Conservation (phyloP, 2,329 filamentous ascomycete genomes). For the Sporothrix brasiliensis region DNA sequence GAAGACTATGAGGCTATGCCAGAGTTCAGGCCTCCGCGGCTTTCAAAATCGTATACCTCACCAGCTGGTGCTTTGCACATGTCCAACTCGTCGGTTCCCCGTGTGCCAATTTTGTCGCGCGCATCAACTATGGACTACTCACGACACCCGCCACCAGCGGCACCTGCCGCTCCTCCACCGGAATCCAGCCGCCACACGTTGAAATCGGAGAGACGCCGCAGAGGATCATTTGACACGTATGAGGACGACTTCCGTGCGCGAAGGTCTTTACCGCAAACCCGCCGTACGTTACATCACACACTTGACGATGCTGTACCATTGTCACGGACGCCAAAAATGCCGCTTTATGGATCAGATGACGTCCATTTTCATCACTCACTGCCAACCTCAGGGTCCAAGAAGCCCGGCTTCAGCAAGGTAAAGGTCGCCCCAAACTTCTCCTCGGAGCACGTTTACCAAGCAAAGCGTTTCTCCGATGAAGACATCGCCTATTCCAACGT, state of each 20-base stretch:
- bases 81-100: slow-evolving; percentile 33
- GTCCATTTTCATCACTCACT: slow-evolving; percentile 26
- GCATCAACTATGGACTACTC: slow-evolving; percentile 37
- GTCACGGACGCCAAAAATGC: slow-evolving; percentile 24
- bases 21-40: slow-evolving; percentile 36
- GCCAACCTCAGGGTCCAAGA: slow-evolving; percentile 11
- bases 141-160: slow-evolving; percentile 26
- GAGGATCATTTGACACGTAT: slow-evolving; percentile 34
- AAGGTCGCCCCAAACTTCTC: slow-evolving; percentile 33
- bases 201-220: slow-evolving; percentile 34
- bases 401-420: slow-evolving; percentile 33
- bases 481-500: slow-evolving; percentile 35
- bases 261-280: not conserved
- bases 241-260: slow-evolving; percentile 30
- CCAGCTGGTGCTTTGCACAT: slow-evolving; percentile 36
- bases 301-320: slow-evolving; percentile 25
- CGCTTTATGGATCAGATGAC: slow-evolving; percentile 26
- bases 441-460: slow-evolving; percentile 34
- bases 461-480: slow-evolving; percentile 36
- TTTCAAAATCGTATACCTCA: slow-evolving; percentile 39
- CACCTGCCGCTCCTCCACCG: slow-evolving; percentile 28
- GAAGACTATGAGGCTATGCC: slow-evolving; percentile 35
- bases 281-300: slow-evolving; percentile 27
- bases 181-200: slow-evolving; percentile 29
- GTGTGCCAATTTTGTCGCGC: slow-evolving; percentile 33